Evolutionary conservation across 2,329 filamentous ascomycete genomes (phyloP).

Genomic region (Cordyceps cateniannulata): DNA sequence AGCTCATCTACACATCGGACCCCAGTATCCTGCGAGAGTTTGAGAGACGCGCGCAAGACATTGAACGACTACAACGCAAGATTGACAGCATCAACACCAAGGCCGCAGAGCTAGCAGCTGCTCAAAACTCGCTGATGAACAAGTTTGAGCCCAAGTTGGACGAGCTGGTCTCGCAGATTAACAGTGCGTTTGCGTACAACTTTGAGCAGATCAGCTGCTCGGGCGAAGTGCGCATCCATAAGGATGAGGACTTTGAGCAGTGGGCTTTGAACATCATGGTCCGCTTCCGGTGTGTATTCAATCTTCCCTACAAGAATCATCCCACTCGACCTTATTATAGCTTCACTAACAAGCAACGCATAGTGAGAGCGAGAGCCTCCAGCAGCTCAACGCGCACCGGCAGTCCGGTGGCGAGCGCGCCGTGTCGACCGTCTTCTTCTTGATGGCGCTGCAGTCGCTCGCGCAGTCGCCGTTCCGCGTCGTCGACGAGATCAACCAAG

Average conservation of each 20-base stretch:
- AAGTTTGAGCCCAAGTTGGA: slow-evolving; percentile 84
- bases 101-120: slow-evolving; percentile 46
- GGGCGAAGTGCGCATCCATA: slow-evolving; percentile 81
- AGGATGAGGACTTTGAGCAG: slow-evolving; percentile 86
- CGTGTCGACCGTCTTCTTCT: slow-evolving; percentile 96
- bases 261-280: slow-evolving; percentile 95
- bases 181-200: slow-evolving; percentile 84
- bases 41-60: slow-evolving; percentile 63
- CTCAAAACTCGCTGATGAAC: slow-evolving; percentile 60
- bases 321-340: background rate
- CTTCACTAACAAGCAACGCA: slow-evolving; percentile 5
- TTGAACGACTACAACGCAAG: slow-evolving; percentile 54
- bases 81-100: slow-evolving; percentile 49
- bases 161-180: slow-evolving; percentile 70
- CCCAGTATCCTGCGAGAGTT: slow-evolving; percentile 71
- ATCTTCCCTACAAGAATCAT: background rate
- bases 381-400: slow-evolving; percentile 81
- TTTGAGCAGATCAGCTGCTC: slow-evolving; percentile 93
- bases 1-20: slow-evolving; percentile 73
- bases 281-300: slow-evolving; percentile 69
- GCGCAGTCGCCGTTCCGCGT: slow-evolving; percentile 94
- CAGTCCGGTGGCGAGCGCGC: slow-evolving; percentile 95
- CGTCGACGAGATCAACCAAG: slow-evolving; percentile 98
- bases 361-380: slow-evolving; percentile 73
- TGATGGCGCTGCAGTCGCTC: slow-evolving; percentile 93